These are phyloP conservation scores for Phytopythium montanum DNA, from an alignment of 352 stramenopile species.

Conservation along the genomic window DNA sequence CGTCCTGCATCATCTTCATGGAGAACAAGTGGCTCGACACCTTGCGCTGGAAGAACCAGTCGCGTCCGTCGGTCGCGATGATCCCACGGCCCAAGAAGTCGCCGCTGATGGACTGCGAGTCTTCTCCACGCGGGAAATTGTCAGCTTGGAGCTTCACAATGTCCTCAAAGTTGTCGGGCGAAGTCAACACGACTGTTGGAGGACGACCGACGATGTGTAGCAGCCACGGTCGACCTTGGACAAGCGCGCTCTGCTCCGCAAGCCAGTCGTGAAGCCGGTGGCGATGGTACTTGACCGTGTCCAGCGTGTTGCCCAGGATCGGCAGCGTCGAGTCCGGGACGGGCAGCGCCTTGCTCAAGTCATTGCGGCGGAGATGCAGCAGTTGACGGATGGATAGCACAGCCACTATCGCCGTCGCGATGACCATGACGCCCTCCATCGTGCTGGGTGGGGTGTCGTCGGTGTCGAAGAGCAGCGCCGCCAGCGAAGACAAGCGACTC, in stretches of 20 bases:
- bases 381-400: neutral
- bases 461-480: neutral
- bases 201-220: constrained; percentile 26
- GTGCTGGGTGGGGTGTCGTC: neutral
- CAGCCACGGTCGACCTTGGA: constrained; percentile 30
- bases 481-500: neutral
- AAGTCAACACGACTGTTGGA: constrained; percentile 36
- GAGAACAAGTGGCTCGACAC: constrained; percentile 85
- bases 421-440: neutral
- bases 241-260: constrained; percentile 29
- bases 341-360: neutral
- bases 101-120: constrained; percentile 24
- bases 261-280: constrained; percentile 48
- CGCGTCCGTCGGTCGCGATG: constrained; percentile 26
- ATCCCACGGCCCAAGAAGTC: constrained; percentile 64
- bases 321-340: constrained; percentile 16
- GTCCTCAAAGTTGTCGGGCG: constrained; percentile 35
- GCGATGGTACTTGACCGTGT: constrained; percentile 38
- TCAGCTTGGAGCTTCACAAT: constrained; percentile 53
- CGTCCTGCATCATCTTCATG: constrained; percentile 40
- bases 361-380: neutral
- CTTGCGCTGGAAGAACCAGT: constrained; percentile 70
- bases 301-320: constrained; percentile 42
- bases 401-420: neutral
- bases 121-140: constrained; percentile 55